Base-by-base conservation (phyloP, 140 eudicot species). In the Erigeron philadelphicus region DNA sequence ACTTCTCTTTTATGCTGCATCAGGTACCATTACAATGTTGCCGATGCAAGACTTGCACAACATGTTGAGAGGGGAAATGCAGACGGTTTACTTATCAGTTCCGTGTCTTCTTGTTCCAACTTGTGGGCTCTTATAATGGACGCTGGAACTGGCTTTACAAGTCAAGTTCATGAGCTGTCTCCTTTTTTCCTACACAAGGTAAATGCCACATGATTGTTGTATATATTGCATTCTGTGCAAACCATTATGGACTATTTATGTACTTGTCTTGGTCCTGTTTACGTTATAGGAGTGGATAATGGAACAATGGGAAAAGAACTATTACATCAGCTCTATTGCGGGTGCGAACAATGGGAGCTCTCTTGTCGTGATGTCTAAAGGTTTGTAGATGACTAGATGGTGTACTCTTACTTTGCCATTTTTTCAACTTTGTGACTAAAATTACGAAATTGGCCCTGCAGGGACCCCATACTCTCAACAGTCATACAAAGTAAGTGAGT, bases 401-500 rank as follows among this genome's bases (percentile, higher is more conserved):
- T 9, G 13, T 56, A 61, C 31, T 16, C 13, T 0, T 65, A 41
- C 47, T 44, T 52, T 25, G 52, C 15, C 41, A 10, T 43, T 19
- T 19, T 18, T 23, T 68, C 41, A 66, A 67, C 17, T 3, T 71
- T 12, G 5, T 60, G 13, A 11, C 17, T 48, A 15, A 52, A 69
- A 10, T 21, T 53, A 8, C 63, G 53, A 53, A 41, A 18, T 19
- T 15, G 23, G 42, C 8, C 73, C 72, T 44, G 40, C 69, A 64
- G 69, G 97, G 60, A 94, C 99, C 50, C 95, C 79, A 55, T 94
- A 89, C 61, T 72, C 86, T 71, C 99, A 94, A 70, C 99, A 94
- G 72, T 94, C 99, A 0, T 94, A 94, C 79, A 94, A 94, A 85
- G 97, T 94, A 48, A 89, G 99, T 6, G 99, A 94, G 18, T 90